Evolutionary conservation across 768 basidiomycete genomes (phyloP).

Genomic region (Boletus eberwhitei): DNA sequence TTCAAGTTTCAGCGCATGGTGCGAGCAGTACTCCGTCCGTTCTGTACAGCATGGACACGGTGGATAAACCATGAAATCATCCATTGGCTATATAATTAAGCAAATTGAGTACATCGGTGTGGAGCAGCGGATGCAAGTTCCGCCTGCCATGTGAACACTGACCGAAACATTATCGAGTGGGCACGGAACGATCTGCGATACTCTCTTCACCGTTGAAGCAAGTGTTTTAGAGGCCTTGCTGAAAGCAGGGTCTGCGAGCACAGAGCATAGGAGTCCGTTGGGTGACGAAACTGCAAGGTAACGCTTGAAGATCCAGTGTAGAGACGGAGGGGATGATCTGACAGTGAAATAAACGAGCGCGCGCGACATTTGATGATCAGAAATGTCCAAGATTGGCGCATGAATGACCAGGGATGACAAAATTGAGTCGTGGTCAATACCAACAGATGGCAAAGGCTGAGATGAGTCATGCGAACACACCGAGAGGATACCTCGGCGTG

Average conservation of each 20-base stretch:
- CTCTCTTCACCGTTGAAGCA: slow-evolving; percentile 9
- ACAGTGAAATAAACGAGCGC: slow-evolving; percentile 29
- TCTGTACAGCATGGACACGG: slow-evolving; percentile 29
- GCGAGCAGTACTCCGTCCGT: slow-evolving; percentile 20
- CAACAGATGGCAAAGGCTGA: slow-evolving; percentile 34
- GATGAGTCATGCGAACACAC: not conserved
- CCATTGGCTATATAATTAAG: slow-evolving; percentile 44
- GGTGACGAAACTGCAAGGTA: slow-evolving; percentile 17
- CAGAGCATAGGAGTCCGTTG: slow-evolving; percentile 7
- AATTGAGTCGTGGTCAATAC: slow-evolving; percentile 48
- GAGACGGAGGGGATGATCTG: slow-evolving; percentile 14
- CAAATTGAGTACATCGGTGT: slow-evolving; percentile 20
- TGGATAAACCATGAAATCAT: slow-evolving; percentile 45
- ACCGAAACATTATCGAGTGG: slow-evolving; percentile 24
- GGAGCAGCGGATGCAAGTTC: slow-evolving; percentile 12
- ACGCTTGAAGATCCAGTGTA: slow-evolving; percentile 22
- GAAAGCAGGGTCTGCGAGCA: slow-evolving; percentile 21
- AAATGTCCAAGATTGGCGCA: slow-evolving; percentile 30
- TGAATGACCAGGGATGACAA: slow-evolving; percentile 43
- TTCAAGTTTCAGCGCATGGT: slow-evolving; percentile 39
- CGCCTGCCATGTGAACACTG: slow-evolving; percentile 22
- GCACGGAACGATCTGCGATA: slow-evolving; percentile 4
- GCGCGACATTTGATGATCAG: slow-evolving; percentile 8
- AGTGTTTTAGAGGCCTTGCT: slow-evolving; percentile 10
- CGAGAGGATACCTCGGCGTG: slow-evolving; percentile 24